Percentiles rank a stretch among this genome's conserved stretches.
Evolutionary conservation across 2,329 filamentous ascomycete genomes (phyloP).

Genomic region (Colletotrichum sp.): DNA sequence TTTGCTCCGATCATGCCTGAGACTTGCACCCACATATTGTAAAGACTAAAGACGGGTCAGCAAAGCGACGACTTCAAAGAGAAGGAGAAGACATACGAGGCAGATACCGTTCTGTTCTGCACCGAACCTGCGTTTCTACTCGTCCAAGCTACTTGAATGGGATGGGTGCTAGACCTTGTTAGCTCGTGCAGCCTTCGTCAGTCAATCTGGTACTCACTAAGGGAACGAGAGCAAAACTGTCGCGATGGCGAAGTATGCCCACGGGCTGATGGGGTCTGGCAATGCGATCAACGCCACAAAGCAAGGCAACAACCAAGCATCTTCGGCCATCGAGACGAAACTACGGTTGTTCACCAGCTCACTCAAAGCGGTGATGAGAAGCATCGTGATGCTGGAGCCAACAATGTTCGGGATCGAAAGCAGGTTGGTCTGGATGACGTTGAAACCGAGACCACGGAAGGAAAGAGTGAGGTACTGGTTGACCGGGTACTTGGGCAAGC

Average conservation of each 20-base stretch:
- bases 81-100: slow-evolving; percentile 44
- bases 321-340: slow-evolving; percentile 50
- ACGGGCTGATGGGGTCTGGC: slow-evolving; percentile 40
- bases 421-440: slow-evolving; percentile 54
- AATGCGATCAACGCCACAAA: slow-evolving; percentile 51
- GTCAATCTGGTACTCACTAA: slow-evolving; percentile 36
- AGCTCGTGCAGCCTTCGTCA: not conserved
- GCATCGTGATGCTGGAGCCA: slow-evolving; percentile 55
- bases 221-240: slow-evolving; percentile 56
- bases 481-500: slow-evolving; percentile 26
- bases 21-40: slow-evolving; percentile 52
- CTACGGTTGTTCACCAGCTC: slow-evolving; percentile 54
- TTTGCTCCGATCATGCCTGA: slow-evolving; percentile 37
- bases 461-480: slow-evolving; percentile 30
- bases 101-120: slow-evolving; percentile 61
- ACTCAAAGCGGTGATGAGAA: slow-evolving; percentile 55
- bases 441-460: slow-evolving; percentile 27
- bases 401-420: slow-evolving; percentile 44
- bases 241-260: slow-evolving; percentile 55
- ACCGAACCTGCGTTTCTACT: slow-evolving; percentile 65
- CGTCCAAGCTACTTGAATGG: slow-evolving; percentile 62
- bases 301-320: slow-evolving; percentile 61
- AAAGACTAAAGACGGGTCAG: slow-evolving; percentile 34
- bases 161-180: slow-evolving; percentile 40
- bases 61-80: slow-evolving; percentile 33